Evolutionary conservation across 345 rosid genomes (phyloP).

Genomic region (Kernera saxatilis): DNA sequence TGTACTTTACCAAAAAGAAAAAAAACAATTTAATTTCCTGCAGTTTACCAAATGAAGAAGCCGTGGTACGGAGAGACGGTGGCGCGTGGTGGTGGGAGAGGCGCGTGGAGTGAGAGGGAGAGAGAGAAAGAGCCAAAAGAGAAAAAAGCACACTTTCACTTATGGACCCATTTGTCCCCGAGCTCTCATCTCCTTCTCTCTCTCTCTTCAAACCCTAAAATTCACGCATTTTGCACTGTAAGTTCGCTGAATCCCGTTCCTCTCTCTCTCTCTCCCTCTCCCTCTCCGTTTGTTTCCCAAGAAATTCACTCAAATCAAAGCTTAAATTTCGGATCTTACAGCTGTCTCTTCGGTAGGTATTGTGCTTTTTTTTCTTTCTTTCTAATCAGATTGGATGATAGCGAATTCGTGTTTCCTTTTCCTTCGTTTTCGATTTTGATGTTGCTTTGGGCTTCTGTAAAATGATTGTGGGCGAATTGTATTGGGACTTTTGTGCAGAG

Average conservation of each 20-base stretch:
- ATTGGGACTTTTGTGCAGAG: slow-evolving; percentile 23
- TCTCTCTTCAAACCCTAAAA: slow-evolving; percentile 25
- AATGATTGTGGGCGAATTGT: slow-evolving; percentile 13
- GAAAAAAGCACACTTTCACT: slow-evolving; percentile 2
- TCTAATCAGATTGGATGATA: background rate
- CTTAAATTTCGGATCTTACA: slow-evolving; percentile 37
- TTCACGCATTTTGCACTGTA: slow-evolving; percentile 26
- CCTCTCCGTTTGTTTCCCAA: slow-evolving; percentile 25
- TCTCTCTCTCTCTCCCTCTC: background rate
- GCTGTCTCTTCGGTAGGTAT: slow-evolving; percentile 33
- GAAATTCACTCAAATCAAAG: slow-evolving; percentile 25
- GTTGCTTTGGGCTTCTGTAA: background rate
- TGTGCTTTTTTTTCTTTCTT: background rate
- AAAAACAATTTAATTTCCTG: too few relatives aligned
- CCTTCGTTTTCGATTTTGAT: background rate
- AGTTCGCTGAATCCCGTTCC: slow-evolving; percentile 15
- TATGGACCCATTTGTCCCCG: slow-evolving; percentile 27
- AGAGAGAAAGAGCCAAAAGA: background rate
- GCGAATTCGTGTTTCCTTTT: background rate
- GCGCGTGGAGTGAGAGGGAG: slow-evolving; percentile 14
- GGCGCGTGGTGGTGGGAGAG: slow-evolving; percentile 24
- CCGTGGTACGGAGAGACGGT: slow-evolving; percentile 27
- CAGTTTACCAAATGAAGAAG: too few relatives aligned
- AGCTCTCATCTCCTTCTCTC: background rate
- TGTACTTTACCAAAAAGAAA: too few relatives aligned